phyloP scores from a whole-genome alignment of 208 protist genomes.

The Leptomonas seymouri region DNA sequence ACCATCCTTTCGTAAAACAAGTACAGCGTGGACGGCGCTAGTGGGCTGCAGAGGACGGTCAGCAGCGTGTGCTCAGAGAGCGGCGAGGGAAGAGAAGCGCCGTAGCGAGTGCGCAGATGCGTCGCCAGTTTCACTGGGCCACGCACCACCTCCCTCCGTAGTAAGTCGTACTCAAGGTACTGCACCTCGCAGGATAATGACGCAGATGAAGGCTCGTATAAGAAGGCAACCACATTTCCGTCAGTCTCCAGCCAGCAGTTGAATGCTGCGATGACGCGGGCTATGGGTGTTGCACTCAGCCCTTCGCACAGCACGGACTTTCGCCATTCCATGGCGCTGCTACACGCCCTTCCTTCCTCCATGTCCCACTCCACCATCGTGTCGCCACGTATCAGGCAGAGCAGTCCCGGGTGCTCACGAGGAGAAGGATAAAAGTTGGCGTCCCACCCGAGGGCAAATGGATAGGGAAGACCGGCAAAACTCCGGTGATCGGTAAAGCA shows the following conservation, averaged over 20 bases:
- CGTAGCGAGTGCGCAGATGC: slow-evolving; percentile 10
- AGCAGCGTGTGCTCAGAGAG: slow-evolving; percentile 5
- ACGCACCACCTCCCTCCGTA: neutral
- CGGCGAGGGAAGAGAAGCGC: neutral
- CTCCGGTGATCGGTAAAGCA: slow-evolving; percentile 33
- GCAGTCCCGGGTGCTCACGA: slow-evolving; percentile 20
- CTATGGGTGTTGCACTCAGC: slow-evolving; percentile 47
- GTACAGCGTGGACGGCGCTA: slow-evolving; percentile 16
- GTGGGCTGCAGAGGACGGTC: slow-evolving; percentile 19
- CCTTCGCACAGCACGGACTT: slow-evolving; percentile 12
- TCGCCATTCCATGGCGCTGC: slow-evolving; percentile 21
- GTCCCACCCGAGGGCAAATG: slow-evolving; percentile 64
- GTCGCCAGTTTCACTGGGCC: slow-evolving; percentile 2
- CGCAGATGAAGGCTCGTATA: slow-evolving; percentile 20
- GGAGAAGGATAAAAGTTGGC: slow-evolving; percentile 64
- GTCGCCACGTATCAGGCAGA: slow-evolving; percentile 54
- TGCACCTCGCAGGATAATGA: neutral
- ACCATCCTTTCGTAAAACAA: slow-evolving; percentile 25
- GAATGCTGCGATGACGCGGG: slow-evolving; percentile 9
- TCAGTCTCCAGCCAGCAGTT: slow-evolving; percentile 27
- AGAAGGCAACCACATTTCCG: slow-evolving; percentile 13
- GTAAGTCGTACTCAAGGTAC: slow-evolving; percentile 29
- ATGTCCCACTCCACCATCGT: slow-evolving; percentile 69
- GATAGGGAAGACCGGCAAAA: slow-evolving; percentile 56
- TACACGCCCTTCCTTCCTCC: slow-evolving; percentile 2